phyloP scores from a whole-genome alignment of 2,329 filamentous ascomycete species.

The Aureobasidium sp. region DNA sequence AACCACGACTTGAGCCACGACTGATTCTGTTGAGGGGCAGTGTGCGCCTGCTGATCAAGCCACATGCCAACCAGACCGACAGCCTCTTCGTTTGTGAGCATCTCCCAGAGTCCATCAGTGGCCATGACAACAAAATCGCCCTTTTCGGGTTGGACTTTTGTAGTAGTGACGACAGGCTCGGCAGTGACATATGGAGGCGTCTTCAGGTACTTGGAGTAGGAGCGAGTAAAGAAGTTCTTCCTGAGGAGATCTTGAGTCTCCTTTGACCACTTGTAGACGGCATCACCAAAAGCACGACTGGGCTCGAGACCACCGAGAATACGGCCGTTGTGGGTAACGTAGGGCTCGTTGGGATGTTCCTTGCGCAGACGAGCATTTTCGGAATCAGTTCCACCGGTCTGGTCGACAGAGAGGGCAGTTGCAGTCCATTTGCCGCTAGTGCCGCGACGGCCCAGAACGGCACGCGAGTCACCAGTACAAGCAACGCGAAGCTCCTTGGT shows the following conservation, averaged over 20 bases:
- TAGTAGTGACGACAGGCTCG: conserved; percentile 89
- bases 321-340: conserved; percentile 80
- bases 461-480: conserved; percentile 92
- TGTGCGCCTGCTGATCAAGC: conserved; percentile 67
- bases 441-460: conserved; percentile 75
- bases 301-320: conserved; percentile 89
- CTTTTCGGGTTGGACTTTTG: conserved; percentile 77
- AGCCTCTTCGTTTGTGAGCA: conserved; percentile 97
- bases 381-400: conserved; percentile 81
- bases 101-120: conserved; percentile 96
- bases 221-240: conserved; percentile 77
- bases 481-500: conserved; percentile 86
- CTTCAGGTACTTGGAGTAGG: conserved; percentile 66
- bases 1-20: conserved; percentile 70
- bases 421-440: conserved; percentile 84
- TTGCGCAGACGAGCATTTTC: conserved; percentile 75
- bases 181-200: conserved; percentile 96
- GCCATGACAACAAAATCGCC: conserved; percentile 96
- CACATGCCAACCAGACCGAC: conserved; percentile 94
- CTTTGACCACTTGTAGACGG: conserved; percentile 89
- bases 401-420: conserved; percentile 80
- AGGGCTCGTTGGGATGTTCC: conserved; percentile 80
- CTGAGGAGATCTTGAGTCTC: conserved; percentile 79
- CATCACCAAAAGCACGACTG: conserved; percentile 89
- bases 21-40: conserved; percentile 24